A percentile compares a stretch with the other conserved stretches of the same genome.
Conservation (phyloP, 306 rosid species). For the Sicyos edulis region DNA sequence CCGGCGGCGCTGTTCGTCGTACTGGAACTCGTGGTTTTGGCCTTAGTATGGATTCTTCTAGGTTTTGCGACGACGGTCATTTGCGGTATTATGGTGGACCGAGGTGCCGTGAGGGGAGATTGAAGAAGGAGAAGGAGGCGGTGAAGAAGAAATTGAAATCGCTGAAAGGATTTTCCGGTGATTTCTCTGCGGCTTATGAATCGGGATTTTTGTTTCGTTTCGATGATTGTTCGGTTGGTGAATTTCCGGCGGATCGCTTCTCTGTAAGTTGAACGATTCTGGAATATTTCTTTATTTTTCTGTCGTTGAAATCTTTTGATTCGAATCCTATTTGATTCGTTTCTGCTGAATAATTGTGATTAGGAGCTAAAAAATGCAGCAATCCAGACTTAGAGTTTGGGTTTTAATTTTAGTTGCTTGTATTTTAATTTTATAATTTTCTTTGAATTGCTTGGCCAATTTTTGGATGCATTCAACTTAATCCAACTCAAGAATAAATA, state of each 20-base stretch:
- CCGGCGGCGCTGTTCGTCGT: conserved; percentile 18
- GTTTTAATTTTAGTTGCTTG: no score
- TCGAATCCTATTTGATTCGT: not conserved
- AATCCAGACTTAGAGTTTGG: no score
- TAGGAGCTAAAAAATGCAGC: no score
- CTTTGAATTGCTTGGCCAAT: no score
- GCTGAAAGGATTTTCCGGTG: conserved; percentile 41
- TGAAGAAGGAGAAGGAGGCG: conserved; percentile 34
- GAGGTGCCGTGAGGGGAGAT: conserved; percentile 26
- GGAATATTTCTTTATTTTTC: not conserved
- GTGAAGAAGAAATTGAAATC: conserved; percentile 56
- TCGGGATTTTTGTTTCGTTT: conserved; percentile 33
- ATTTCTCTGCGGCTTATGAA: conserved; percentile 30
- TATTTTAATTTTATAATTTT: not conserved
- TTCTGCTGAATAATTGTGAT: not conserved
- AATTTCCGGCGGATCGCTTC: conserved; percentile 33
- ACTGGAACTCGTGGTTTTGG: not conserved
- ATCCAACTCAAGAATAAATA: no score
- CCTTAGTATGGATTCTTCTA: conserved; percentile 26
- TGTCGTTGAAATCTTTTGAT: not conserved
- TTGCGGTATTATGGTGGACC: conserved; percentile 33
- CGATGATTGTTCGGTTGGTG: conserved; percentile 24
- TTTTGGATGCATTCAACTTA: no score
- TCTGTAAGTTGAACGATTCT: conserved; percentile 33
- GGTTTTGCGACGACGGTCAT: conserved; percentile 55